Evolutionary conservation across 2,329 filamentous ascomycete genomes (phyloP).

Genomic region (Arthrobotrys sinensis): DNA sequence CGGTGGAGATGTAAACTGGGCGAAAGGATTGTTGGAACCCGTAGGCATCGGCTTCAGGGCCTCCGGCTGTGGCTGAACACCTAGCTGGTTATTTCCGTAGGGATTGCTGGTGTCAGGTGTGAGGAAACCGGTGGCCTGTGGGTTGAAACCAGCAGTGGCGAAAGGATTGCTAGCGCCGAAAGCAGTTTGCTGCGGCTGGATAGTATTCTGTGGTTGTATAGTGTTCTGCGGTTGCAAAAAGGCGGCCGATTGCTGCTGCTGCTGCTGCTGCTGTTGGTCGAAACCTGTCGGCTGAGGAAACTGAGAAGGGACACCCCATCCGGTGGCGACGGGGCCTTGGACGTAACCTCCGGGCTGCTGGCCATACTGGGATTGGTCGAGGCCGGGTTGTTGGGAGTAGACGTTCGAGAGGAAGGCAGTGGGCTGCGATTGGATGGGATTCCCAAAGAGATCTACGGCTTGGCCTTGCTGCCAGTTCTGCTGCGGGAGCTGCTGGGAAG

Average conservation of each 20-base stretch:
- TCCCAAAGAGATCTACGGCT: slow-evolving; percentile 96
- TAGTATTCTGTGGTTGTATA: slow-evolving; percentile 50
- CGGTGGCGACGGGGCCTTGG: slow-evolving; percentile 53
- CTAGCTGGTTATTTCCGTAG: slow-evolving; percentile 79
- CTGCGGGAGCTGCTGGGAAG: slow-evolving; percentile 69
- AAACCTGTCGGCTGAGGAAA: slow-evolving; percentile 69
- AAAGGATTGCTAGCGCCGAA: slow-evolving; percentile 72
- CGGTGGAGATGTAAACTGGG: slow-evolving; percentile 68
- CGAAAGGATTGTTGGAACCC: slow-evolving; percentile 98
- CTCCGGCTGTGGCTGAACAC: slow-evolving; percentile 71
- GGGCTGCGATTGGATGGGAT: slow-evolving; percentile 83
- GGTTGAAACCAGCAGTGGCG: slow-evolving; percentile 56
- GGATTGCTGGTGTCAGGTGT: slow-evolving; percentile 93
- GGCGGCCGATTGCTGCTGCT: slow-evolving; percentile 64
- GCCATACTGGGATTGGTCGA: slow-evolving; percentile 72
- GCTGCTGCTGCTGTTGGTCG: slow-evolving; percentile 68
- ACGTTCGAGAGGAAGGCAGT: slow-evolving; percentile 79
- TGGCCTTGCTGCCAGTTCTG: slow-evolving; percentile 95
- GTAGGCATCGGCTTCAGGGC: slow-evolving; percentile 84
- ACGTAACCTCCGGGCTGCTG: slow-evolving; percentile 59
- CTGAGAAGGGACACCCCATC: slow-evolving; percentile 57
- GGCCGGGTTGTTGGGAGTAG: slow-evolving; percentile 85
- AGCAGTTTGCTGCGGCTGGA: slow-evolving; percentile 70
- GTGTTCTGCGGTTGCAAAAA: slow-evolving; percentile 61
- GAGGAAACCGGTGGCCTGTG: slow-evolving; percentile 74